Evolutionary conservation across 257 asterid species (phyloP), one percentile per base, ranked within the genome.

Genomic region (Nicotiana paniculata): DNA sequence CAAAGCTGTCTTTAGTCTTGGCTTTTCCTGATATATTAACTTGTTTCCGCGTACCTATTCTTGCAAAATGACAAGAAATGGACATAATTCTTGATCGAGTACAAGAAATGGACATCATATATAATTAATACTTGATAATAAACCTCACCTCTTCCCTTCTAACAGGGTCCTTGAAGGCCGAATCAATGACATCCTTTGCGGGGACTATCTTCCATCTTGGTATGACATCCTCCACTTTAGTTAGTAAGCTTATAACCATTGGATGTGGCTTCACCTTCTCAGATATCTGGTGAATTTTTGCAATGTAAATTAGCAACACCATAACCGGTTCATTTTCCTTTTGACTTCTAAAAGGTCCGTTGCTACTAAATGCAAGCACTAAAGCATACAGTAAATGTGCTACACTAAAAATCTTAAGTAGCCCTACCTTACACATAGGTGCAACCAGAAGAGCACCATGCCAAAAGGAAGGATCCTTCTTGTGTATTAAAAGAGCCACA

Each of bases 141-240:
- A 54, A 78, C 39, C 83, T 84, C 81, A 90, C 99, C 97, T 91
- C 93, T 83, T 92, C 97, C 37, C 99, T 88, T 83, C 93, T 93
- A 3, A 62, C 63, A 0, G 94, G 97, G 82, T 94, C 97, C 88
- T 92, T 96, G 87, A 94, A 94, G 86, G 99, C 99, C 6, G 95
- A 83, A 82, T 94, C 92, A 58, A 93, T 93, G 8, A 96, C 94
- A 85, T 96, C 97, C 87, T 90, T 94, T 1, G 93, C 75, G 7
- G 99, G 99, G 24, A 96, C 98, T 6, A 96, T 93, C 91, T 96
- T 96, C 98, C 98, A 96, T 88, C 87, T 93, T 48, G 99, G 99
- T 76, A 94, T 92, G 5, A 96, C 83, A 53, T 94, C 95, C 83
- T 92, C 97, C 37, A 96, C 94, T 84, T 79, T 77, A 28, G 97